A percentile compares a stretch with the other conserved stretches of the same genome.
phyloP scores from a whole-genome alignment of 1,284 basidiomycete genomes.

The Moesziomyces sp. region DNA sequence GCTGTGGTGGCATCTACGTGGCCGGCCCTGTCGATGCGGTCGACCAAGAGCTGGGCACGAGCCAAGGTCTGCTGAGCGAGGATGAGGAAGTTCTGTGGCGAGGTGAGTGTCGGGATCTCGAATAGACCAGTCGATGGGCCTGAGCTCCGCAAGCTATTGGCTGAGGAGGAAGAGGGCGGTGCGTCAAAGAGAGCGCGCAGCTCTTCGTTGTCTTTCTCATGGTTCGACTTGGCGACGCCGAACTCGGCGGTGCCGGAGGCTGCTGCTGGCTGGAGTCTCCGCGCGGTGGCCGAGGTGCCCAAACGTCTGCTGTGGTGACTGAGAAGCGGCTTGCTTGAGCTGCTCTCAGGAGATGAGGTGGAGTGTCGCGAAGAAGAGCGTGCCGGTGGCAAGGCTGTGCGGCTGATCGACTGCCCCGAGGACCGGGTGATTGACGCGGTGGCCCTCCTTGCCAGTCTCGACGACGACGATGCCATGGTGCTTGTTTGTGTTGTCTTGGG shows the following conservation, averaged over 20 bases:
- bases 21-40: constrained; percentile 57
- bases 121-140: constrained; percentile 56
- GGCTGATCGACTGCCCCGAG: constrained; percentile 6
- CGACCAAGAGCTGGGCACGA: constrained; percentile 63
- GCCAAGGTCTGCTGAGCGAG: constrained; percentile 60
- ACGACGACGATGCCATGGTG: constrained; percentile 9
- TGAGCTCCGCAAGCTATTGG: constrained; percentile 17
- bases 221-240: constrained; percentile 5
- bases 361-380: not conserved
- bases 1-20: constrained; percentile 16
- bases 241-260: constrained; percentile 9
- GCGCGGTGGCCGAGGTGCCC: constrained; percentile 3
- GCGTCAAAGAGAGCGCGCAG: constrained; percentile 53
- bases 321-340: not conserved
- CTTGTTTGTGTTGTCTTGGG: not conserved
- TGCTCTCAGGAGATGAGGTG: not conserved
- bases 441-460: constrained; percentile 17
- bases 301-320: constrained; percentile 5
- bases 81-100: constrained; percentile 50
- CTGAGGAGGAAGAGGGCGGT: constrained; percentile 38
- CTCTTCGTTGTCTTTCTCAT: constrained; percentile 48
- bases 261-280: constrained; percentile 15
- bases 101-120: constrained; percentile 52
- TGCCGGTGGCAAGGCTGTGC: constrained; percentile 4
- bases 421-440: constrained; percentile 23